Evolutionary conservation across 2,329 filamentous ascomycete genomes (phyloP).

Genomic region (Colletotrichum neosansevieriae): DNA sequence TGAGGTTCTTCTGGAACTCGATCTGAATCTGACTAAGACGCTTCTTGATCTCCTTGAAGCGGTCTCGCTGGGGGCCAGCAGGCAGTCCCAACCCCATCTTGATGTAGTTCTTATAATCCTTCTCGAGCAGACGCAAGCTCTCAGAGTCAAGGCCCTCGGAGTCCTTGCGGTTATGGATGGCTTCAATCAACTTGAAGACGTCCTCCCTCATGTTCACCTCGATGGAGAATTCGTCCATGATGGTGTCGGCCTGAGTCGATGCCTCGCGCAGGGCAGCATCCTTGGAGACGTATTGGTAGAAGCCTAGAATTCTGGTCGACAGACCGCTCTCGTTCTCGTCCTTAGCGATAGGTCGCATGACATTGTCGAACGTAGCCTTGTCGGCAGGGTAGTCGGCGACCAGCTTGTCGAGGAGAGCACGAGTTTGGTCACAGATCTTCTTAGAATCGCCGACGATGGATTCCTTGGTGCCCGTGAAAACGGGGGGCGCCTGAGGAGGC

Average conservation of each 20-base stretch:
- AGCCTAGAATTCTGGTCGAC: slow-evolving; percentile 75
- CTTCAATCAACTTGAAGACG: slow-evolving; percentile 76
- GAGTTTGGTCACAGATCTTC: slow-evolving; percentile 71
- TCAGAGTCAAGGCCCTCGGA: slow-evolving; percentile 74
- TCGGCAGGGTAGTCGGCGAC: slow-evolving; percentile 69
- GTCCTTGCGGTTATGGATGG: slow-evolving; percentile 64
- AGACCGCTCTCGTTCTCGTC: slow-evolving; percentile 76
- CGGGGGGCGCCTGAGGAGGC: slow-evolving; percentile 82
- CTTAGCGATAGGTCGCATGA: slow-evolving; percentile 75
- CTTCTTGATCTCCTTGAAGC: slow-evolving; percentile 91
- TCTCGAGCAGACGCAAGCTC: slow-evolving; percentile 78
- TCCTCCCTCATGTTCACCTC: slow-evolving; percentile 87
- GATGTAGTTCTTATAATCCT: slow-evolving; percentile 82
- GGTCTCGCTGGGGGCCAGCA: slow-evolving; percentile 76
- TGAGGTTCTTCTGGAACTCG: slow-evolving; percentile 82
- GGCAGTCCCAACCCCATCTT: slow-evolving; percentile 80
- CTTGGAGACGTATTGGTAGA: slow-evolving; percentile 83
- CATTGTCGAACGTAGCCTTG: slow-evolving; percentile 66
- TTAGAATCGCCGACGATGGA: slow-evolving; percentile 77
- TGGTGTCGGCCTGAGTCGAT: slow-evolving; percentile 79
- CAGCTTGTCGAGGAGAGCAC: slow-evolving; percentile 74
- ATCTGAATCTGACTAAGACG: slow-evolving; percentile 80
- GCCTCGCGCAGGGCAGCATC: slow-evolving; percentile 78
- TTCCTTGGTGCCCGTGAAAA: slow-evolving; percentile 80
- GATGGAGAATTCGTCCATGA: slow-evolving; percentile 82